Percentiles rank a stretch among this genome's conserved stretches.
Evolutionary conservation across 1,284 basidiomycete genomes (phyloP).

Genomic region (Ceratobasidium sp.): DNA sequence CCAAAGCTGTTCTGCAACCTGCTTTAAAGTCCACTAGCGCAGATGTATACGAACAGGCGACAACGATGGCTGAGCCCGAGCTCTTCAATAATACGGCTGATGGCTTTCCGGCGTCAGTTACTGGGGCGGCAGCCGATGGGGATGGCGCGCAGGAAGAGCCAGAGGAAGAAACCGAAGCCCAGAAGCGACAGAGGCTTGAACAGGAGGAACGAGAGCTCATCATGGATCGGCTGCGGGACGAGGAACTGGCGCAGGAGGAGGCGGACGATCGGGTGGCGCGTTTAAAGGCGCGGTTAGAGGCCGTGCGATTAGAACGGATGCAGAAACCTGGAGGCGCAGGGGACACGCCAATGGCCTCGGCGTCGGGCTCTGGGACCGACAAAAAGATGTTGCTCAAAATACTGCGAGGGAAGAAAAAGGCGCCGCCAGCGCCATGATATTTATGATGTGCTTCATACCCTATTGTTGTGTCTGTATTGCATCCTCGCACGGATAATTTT

Average conservation of each 20-base stretch:
- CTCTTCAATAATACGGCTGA: constrained; percentile 59
- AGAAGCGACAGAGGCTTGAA: constrained; percentile 63
- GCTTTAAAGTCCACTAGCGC: constrained; percentile 20
- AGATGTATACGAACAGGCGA: constrained; percentile 75
- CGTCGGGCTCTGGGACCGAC: constrained; percentile 19
- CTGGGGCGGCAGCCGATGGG: constrained; percentile 44
- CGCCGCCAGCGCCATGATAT: constrained; percentile 21
- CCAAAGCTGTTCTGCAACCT: constrained; percentile 44
- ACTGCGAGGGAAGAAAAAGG: constrained; percentile 41
- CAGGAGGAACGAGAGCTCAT: constrained; percentile 82
- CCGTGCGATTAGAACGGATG: constrained; percentile 56
- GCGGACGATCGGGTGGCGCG: constrained; percentile 77
- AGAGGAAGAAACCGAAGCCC: constrained; percentile 60
- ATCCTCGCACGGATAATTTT: constrained; percentile 33
- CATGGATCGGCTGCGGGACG: constrained; percentile 82
- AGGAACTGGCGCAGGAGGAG: constrained; percentile 85
- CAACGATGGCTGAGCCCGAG: constrained; percentile 75
- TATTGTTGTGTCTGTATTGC: not conserved
- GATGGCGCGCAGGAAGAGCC: constrained; percentile 52
- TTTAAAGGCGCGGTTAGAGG: constrained; percentile 74
- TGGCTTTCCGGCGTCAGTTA: constrained; percentile 64
- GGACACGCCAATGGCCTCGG: not conserved
- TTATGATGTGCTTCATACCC: not conserved
- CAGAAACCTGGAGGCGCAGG: constrained; percentile 11
- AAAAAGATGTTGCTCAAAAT: constrained; percentile 41